Percentiles rank a stretch among this genome's conserved stretches.
phyloP scores from a whole-genome alignment of 768 basidiomycete genomes.

The Lentinus tigrinus region DNA sequence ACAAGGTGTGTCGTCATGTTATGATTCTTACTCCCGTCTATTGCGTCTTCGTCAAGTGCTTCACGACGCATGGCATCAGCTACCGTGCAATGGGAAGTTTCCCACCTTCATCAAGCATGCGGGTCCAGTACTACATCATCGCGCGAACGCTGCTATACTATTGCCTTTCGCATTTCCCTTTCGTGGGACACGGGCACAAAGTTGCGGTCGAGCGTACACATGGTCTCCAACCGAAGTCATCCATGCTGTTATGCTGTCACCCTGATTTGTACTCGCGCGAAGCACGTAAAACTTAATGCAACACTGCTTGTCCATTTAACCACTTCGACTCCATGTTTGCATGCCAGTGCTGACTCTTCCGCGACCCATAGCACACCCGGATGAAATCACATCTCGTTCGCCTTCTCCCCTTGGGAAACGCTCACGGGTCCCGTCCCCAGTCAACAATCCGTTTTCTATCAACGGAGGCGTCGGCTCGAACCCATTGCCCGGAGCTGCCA shows the following conservation, averaged over 20 bases:
- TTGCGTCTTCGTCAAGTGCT: not conserved
- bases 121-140: not conserved
- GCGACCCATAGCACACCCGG: not conserved
- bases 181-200: no score
- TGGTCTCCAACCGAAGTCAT: no score
- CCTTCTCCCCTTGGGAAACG: not conserved
- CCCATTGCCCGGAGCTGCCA: not conserved
- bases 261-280: no score
- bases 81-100: not conserved
- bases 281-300: no score
- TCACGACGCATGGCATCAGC: not conserved
- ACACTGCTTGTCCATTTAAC: not conserved
- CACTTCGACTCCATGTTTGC: not conserved
- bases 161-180: no score
- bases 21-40: not conserved
- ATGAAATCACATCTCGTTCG: not conserved
- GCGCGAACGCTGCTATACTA: not conserved
- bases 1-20: conserved; percentile 53
- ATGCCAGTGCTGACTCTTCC: not conserved
- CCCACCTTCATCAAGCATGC: not conserved
- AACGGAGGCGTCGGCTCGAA: not conserved
- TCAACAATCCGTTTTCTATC: not conserved
- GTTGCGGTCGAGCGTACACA: no score
- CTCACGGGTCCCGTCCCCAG: not conserved
- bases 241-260: no score